Base-by-base conservation (phyloP, 1,284 basidiomycete genomes). In the Sanghuangporus baumii region DNA sequence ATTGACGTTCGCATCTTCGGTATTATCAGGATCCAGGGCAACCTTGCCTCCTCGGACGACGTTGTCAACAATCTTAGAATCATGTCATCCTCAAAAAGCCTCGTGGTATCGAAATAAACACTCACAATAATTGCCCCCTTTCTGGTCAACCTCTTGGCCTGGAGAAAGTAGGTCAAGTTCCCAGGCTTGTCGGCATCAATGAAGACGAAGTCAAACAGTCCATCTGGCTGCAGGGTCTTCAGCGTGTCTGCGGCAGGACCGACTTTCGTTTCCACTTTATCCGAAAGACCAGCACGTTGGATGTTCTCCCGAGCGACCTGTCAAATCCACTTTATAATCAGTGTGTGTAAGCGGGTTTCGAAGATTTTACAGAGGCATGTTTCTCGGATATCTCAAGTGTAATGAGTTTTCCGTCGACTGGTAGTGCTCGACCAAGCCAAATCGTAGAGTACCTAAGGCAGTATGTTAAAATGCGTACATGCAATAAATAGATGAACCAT, bases 51-150 rank as follows among this genome's bases (percentile, higher is more conserved):
- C 70, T 14, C 81, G 77, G 12, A 85, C 82, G 38, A 87, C 83
- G 66, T 88, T 88, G 70, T 88, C 85, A 3, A 87, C 79, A 63
- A 85, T 79, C 82, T 83, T 65, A 41, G 57, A 55, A 36, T 34
- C 55, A 47, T 23, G 41, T 59, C 18, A 51, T 11, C 43, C 5
- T 31, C n/a, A n/a, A 56, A 31, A n/a, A 36, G 34, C 23, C 18
- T 54, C 1, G 11, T 63, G 2, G 11, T 11, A 34, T 20, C 18
- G n/a, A 31, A 18, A 55, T 31, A 23, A 34, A 48, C 37, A 66
- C 68, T 57, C 18, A 70, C 67, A 60, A 71, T 70, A 12, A 70
- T 66, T 31, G 68, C 68, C 16, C 71, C 71, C 34, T 66, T 58
- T 40, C 68, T 65, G 43, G 69, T 63, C 11, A 73, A 61, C 18